A percentile compares a stretch with the other conserved stretches of the same genome.
phyloP scores from a whole-genome alignment of 1,284 basidiomycete genomes.

The Boletus sp. region DNA sequence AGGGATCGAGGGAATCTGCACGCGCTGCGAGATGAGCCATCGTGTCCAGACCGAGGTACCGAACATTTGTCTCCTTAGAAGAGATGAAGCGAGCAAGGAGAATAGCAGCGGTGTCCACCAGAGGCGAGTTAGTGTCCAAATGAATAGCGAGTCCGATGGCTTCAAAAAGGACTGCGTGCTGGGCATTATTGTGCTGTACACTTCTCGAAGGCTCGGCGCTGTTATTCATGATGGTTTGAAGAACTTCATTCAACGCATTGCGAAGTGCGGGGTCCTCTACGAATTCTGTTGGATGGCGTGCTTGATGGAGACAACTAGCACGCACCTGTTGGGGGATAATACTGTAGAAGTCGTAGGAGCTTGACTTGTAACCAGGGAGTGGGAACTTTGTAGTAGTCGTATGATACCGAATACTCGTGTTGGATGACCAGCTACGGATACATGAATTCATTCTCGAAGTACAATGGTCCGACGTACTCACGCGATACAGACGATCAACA shows the following conservation, averaged over 20 bases:
- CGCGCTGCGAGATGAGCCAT: conserved; percentile 97
- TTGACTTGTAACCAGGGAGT: conserved; percentile 99
- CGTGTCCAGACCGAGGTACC: conserved; percentile 96
- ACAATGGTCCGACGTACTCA: conserved; percentile 37
- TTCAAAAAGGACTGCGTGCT: conserved; percentile 97
- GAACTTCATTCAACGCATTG: conserved; percentile 75
- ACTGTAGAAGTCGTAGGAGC: conserved; percentile 88
- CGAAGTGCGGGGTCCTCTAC: conserved; percentile 81
- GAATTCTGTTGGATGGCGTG: conserved; percentile 7
- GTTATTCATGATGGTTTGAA: conserved; percentile 90
- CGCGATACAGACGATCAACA: conserved; percentile 83
- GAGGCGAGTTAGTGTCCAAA: conserved; percentile 85
- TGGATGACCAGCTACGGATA: conserved; percentile 77
- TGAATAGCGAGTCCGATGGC: conserved; percentile 98
- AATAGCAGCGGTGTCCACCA: conserved; percentile 88
- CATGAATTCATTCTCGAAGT: conserved; percentile 17
- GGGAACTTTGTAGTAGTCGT: conserved; percentile 96
- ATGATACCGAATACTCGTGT: conserved; percentile 82
- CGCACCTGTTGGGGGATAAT: conserved; percentile 89
- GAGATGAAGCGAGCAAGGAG: conserved; percentile 94
- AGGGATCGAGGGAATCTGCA: conserved; percentile 83
- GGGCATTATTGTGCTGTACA: conserved; percentile 98
- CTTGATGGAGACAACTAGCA: conserved; percentile 6
- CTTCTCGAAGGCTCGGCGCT: conserved; percentile 91
- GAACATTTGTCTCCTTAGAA: conserved; percentile 97